Evolutionary conservation across 164 flowering plant genomes (phyloP), one percentile per base, ranked within the genome.

Genomic region (Vitis amurensis): DNA sequence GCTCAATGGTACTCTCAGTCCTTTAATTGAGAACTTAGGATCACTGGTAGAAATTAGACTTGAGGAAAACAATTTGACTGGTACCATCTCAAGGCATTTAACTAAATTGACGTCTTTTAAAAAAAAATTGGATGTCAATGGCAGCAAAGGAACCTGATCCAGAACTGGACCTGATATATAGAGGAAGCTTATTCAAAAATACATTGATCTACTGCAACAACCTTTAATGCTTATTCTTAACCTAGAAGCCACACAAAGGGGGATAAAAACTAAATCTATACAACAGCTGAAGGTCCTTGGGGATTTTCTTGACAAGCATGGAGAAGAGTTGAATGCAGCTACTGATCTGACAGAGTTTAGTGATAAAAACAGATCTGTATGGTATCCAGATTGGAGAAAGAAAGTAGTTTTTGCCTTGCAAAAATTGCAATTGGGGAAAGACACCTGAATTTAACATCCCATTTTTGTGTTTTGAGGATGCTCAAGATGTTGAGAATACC

Each of bases 151-250:
- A 17, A 17, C 17, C 17, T 17, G 17, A 17, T 17, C 17, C 17
- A 17, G 17, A 17, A 17, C 17, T 17, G 17, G 17, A 17, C 17
- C 17, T 17, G 17, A 17, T 17, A 17, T 17, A 17, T 0, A 17
- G 17, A 17, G 17, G 17, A 17, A 17, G 17, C 17, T 17, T 17
- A 17, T 17, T 17, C 17, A 17, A 17, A 17, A 17, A 17, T 17
- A 17, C 17, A 17, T 0, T 17, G 93, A 83, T 66, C 48, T 81
- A 57, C 81, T 95, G 68, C 89, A 88, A 73, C 89, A 88, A 67
- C 95, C 97, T 48, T 80, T 86, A 16, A 82, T 87, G 81, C 64
- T 80, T 55, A 66, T 85, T 71, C 78, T 91, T 64, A 71, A 68
- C 64, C 89, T 82, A 74, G 85, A 85, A 63, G 77, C 77, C 4